Evolutionary conservation across 176 grass and related monocot genomes (phyloP).

Genomic region (Aegilops umbellulata): DNA sequence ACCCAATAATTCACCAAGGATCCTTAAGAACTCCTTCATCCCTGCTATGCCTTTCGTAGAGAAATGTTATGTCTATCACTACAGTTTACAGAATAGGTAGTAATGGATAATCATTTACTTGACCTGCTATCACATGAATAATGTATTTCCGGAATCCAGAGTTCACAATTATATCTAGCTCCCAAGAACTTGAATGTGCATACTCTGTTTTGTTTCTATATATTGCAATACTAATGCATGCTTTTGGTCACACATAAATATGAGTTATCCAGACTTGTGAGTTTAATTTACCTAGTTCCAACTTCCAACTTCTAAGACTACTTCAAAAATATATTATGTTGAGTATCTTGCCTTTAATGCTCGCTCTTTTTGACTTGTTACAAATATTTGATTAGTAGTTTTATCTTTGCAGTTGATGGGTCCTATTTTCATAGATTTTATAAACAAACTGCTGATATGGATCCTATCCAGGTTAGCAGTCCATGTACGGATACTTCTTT

Average conservation of each 20-base stretch:
- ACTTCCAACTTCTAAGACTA: neutral
- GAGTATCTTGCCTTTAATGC: neutral
- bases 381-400: constrained; percentile 3
- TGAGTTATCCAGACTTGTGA: neutral
- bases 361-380: neutral
- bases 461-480: constrained; percentile 72
- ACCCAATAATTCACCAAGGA: neutral
- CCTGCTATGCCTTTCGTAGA: too few relatives aligned
- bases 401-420: constrained; percentile 59
- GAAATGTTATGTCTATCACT: too few relatives aligned
- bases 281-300: constrained; percentile 1
- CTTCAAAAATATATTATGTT: neutral
- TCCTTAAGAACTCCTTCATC: neutral
- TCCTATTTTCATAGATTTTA: constrained; percentile 94
- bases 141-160: neutral
- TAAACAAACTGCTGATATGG: constrained; percentile 62
- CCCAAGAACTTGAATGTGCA: neutral
- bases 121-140: neutral
- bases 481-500: neutral
- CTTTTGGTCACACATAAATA: neutral
- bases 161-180: neutral
- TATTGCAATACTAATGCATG: neutral
- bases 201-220: neutral
- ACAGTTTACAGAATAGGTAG: too few relatives aligned
- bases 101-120: neutral